Conservation (phyloP, 192 early-diverging fungal species). For the Linnemannia schmuckeri region DNA sequence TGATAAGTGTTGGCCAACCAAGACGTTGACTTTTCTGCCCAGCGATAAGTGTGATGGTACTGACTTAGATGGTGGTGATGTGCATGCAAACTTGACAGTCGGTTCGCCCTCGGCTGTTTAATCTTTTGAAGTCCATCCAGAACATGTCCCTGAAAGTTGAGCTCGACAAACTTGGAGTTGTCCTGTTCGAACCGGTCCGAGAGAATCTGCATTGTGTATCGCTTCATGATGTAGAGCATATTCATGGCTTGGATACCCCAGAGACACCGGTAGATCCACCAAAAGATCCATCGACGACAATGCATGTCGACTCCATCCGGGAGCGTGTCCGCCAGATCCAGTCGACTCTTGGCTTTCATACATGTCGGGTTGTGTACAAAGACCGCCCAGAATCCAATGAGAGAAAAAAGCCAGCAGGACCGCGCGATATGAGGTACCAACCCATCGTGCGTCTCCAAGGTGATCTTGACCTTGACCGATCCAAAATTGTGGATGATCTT, state of each 20-base stretch:
- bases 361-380: constrained; percentile 34
- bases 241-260: constrained; percentile 40
- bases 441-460: constrained; percentile 41
- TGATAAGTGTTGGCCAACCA: constrained; percentile 20
- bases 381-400: constrained; percentile 34
- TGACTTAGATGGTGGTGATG: background rate
- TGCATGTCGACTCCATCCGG: constrained; percentile 25
- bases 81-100: background rate
- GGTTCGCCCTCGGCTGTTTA: constrained; percentile 9
- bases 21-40: constrained; percentile 23
- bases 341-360: constrained; percentile 2
- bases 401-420: constrained; percentile 31
- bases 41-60: constrained; percentile 8
- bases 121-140: constrained; percentile 44
- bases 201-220: constrained; percentile 36
- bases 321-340: background rate
- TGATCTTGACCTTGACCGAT: constrained; percentile 38
- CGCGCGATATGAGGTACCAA: constrained; percentile 30
- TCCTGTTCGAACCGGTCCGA: constrained; percentile 51
- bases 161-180: constrained; percentile 32
- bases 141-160: constrained; percentile 51
- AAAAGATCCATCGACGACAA: constrained; percentile 46
- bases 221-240: constrained; percentile 39
- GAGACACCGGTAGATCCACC: constrained; percentile 41
- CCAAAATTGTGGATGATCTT: constrained; percentile 39